Evolutionary conservation across 805 yeast species (phyloP).

Genomic region (Pichia cabralensis): DNA sequence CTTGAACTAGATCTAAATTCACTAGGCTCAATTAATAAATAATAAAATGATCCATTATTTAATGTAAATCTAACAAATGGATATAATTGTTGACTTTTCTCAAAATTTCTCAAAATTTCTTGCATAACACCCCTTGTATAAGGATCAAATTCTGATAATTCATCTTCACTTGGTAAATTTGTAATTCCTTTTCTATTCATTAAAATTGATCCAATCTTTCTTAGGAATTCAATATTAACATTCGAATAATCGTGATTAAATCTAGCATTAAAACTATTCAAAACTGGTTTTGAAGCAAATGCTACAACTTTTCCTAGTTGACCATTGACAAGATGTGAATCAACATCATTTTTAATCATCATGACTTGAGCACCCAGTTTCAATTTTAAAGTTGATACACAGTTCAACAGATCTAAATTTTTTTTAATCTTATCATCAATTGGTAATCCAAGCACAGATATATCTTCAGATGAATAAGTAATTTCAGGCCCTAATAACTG

Average conservation of each 20-base stretch:
- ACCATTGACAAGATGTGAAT: slow-evolving; percentile 78
- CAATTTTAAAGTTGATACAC: slow-evolving; percentile 49
- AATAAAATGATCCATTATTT: slow-evolving; percentile 18
- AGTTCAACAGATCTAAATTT: slow-evolving; percentile 45
- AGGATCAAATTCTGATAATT: slow-evolving; percentile 6
- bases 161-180: background rate
- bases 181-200: slow-evolving; percentile 2
- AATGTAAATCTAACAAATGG: slow-evolving; percentile 41
- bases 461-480: slow-evolving; percentile 38
- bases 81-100: slow-evolving; percentile 18
- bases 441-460: slow-evolving; percentile 1
- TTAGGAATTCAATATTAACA: slow-evolving; percentile 6
- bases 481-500: slow-evolving; percentile 37
- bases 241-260: slow-evolving; percentile 6
- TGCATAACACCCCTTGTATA: slow-evolving; percentile 7
- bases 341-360: slow-evolving; percentile 67
- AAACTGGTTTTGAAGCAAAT: slow-evolving; percentile 31
- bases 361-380: slow-evolving; percentile 91
- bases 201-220: slow-evolving; percentile 5
- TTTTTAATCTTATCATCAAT: slow-evolving; percentile 12
- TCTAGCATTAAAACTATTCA: slow-evolving; percentile 12
- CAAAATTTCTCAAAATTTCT: slow-evolving; percentile 16
- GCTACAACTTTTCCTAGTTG: slow-evolving; percentile 70
- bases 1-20: slow-evolving; percentile 25
- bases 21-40: slow-evolving; percentile 25